phyloP scores from a whole-genome alignment of 345 rosid species.

The Moricandia arvensis region DNA sequence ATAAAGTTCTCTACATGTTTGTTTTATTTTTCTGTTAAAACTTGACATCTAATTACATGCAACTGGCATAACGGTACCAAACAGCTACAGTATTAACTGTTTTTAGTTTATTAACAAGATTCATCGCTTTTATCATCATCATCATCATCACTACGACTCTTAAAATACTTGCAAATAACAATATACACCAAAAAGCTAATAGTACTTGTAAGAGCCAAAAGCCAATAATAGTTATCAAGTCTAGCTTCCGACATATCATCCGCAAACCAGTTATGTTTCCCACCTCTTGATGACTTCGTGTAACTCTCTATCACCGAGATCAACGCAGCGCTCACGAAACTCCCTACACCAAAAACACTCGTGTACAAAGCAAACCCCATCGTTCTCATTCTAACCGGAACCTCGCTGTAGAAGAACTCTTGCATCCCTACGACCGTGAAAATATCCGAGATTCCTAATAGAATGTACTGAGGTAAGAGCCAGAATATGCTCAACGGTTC shows the following conservation, averaged over 20 bases:
- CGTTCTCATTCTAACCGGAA: conserved; percentile 79
- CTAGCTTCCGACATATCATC: conserved; percentile 89
- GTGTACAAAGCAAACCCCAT: conserved; percentile 91
- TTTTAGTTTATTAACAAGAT: neutral
- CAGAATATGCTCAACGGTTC: conserved; percentile 69
- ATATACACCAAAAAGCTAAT: conserved; percentile 59
- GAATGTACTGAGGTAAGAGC: conserved; percentile 82
- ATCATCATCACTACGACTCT: conserved; percentile 38
- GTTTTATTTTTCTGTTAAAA: neutral
- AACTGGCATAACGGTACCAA: neutral
- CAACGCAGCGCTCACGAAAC: conserved; percentile 76
- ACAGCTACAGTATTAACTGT: neutral
- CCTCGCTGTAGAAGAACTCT: conserved; percentile 90
- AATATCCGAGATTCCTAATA: conserved; percentile 80
- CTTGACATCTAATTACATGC: neutral
- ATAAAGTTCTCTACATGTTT: neutral
- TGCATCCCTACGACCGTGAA: conserved; percentile 98
- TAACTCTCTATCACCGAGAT: conserved; percentile 57
- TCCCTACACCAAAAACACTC: conserved; percentile 91
- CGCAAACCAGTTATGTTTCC: conserved; percentile 65
- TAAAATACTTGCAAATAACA: conserved; percentile 54
- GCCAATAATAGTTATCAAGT: conserved; percentile 78
- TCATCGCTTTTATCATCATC: conserved; percentile 34
- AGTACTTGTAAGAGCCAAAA: conserved; percentile 57
- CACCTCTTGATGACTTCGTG: conserved; percentile 42